Percentiles rank a stretch among this genome's conserved stretches.
Conservation (phyloP, 2,329 filamentous ascomycete genomes). For the Botrytis sinoallii region DNA sequence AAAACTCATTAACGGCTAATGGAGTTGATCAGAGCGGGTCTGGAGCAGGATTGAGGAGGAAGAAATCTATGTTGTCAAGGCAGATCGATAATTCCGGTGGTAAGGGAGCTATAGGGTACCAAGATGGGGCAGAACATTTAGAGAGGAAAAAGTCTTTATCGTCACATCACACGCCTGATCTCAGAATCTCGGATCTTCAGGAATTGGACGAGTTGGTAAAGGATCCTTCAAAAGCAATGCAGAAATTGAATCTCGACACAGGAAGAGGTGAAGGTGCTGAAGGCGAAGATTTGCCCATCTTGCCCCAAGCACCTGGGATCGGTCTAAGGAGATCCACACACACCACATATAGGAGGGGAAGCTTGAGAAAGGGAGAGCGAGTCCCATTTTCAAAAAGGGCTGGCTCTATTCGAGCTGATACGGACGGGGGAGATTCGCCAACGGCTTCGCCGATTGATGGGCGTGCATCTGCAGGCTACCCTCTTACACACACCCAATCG, state of each 20-base stretch:
- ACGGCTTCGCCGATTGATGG: conserved; percentile 47
- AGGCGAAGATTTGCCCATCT: conserved; percentile 77
- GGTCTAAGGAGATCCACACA: conserved; percentile 85
- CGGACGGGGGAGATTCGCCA: conserved; percentile 51
- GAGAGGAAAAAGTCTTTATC: conserved; percentile 68
- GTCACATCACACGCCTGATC: conserved; percentile 49
- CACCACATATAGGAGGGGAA: conserved; percentile 87
- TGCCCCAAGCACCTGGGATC: conserved; percentile 72
- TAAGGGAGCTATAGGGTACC: conserved; percentile 60
- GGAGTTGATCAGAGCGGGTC: conserved; percentile 53
- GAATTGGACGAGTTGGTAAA: conserved; percentile 79
- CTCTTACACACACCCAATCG: conserved; percentile 62
- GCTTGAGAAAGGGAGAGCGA: conserved; percentile 74
- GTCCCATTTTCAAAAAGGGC: conserved; percentile 72
- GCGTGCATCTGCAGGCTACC: conserved; percentile 40
- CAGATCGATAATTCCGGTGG: conserved; percentile 76
- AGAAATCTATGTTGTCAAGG: conserved; percentile 92
- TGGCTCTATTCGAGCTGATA: conserved; percentile 57
- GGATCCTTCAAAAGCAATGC: conserved; percentile 69
- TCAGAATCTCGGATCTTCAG: conserved; percentile 58
- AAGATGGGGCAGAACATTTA: conserved; percentile 79
- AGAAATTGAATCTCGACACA: conserved; percentile 55
- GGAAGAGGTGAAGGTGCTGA: conserved; percentile 30
- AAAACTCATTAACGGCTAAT: conserved; percentile 56
- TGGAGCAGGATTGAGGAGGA: conserved; percentile 66